Evolutionary conservation across 2,329 filamentous ascomycete species (phyloP).

Genomic region (Xylariaceae sp.): DNA sequence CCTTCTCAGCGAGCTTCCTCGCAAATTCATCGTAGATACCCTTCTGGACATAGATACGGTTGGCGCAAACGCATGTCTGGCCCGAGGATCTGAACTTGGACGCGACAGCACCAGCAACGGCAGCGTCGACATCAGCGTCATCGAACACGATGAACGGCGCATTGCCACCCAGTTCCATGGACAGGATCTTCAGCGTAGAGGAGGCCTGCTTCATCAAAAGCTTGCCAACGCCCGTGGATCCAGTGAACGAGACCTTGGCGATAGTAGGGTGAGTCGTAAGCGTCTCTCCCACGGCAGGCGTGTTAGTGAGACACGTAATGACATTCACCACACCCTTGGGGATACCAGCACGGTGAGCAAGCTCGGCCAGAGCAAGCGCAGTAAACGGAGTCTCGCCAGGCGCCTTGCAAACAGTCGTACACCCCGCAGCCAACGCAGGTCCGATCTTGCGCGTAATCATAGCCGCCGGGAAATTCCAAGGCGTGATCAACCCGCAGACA

Average conservation of each 20-base stretch:
- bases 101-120: conserved; percentile 76
- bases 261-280: conserved; percentile 74
- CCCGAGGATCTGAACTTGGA: conserved; percentile 93
- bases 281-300: conserved; percentile 69
- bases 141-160: conserved; percentile 97
- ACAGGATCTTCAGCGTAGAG: conserved; percentile 75
- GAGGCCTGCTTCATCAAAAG: conserved; percentile 87
- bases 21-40: conserved; percentile 76
- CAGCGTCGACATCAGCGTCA: conserved; percentile 82
- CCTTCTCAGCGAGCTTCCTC: conserved; percentile 64
- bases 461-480: conserved; percentile 83
- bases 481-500: conserved; percentile 77
- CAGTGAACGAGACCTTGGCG: conserved; percentile 92
- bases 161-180: conserved; percentile 91
- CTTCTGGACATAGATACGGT: conserved; percentile 75
- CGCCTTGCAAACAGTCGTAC: conserved; percentile 88
- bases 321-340: conserved; percentile 90
- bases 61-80: conserved; percentile 92
- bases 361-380: conserved; percentile 79
- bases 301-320: conserved; percentile 76
- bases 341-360: conserved; percentile 81
- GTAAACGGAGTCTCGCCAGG: conserved; percentile 92
- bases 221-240: conserved; percentile 66
- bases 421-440: conserved; percentile 84
- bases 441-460: conserved; percentile 71